These are phyloP conservation scores for Venturia pyrina DNA, from an alignment of 2,329 filamentous ascomycete genomes.

Conservation along the genomic window DNA sequence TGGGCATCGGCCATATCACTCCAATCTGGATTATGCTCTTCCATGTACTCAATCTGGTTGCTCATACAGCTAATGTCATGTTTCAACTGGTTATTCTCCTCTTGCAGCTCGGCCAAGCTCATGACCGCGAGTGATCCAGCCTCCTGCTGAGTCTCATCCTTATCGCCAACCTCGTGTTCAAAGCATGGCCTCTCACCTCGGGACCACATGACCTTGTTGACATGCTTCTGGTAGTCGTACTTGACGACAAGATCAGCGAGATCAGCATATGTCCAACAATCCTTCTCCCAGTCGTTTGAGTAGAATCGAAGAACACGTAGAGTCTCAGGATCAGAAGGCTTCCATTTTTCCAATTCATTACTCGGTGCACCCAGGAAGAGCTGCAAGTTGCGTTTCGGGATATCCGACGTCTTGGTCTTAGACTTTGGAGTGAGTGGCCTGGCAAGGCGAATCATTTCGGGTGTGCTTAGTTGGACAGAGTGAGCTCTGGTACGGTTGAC, in stretches of 20 bases:
- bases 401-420: too few relatives aligned
- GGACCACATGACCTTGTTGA: not conserved
- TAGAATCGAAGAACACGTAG: not conserved
- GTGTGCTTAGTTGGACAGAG: not conserved
- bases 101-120: too few relatives aligned
- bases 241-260: not conserved
- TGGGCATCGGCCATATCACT: too few relatives aligned
- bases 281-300: not conserved
- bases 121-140: too few relatives aligned
- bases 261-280: not conserved
- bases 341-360: not conserved
- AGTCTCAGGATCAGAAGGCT: not conserved
- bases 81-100: too few relatives aligned
- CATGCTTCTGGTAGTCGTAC: not conserved
- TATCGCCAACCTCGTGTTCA: too few relatives aligned
- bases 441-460: not conserved
- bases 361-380: not conserved
- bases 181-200: not conserved
- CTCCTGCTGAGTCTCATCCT: too few relatives aligned
- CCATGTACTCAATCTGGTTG: not conserved
- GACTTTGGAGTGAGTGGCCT: not conserved
- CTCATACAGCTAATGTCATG: not conserved
- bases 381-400: too few relatives aligned
- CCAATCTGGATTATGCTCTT: not conserved
- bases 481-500: not conserved